Evolutionary conservation across 2,329 filamentous ascomycete species (phyloP).

Genomic region (Thermoascus crustaceus): DNA sequence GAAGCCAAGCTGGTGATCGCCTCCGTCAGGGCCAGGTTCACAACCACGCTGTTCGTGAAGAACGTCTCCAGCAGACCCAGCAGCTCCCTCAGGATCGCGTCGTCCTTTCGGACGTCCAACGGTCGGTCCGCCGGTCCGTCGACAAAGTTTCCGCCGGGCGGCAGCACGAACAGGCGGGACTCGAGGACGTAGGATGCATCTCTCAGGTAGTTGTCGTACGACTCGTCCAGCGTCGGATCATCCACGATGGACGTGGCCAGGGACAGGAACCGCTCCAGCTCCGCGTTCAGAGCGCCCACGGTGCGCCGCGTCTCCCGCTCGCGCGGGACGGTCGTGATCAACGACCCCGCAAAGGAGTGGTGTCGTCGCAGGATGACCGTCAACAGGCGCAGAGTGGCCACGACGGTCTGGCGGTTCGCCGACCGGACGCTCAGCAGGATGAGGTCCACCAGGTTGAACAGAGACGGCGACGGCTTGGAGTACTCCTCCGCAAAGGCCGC

Average conservation of each 20-base stretch:
- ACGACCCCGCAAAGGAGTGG: constrained; percentile 66
- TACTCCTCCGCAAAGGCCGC: constrained; percentile 68
- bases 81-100: constrained; percentile 46
- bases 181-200: constrained; percentile 47
- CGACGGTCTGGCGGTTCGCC: constrained; percentile 76
- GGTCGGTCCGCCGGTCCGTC: constrained; percentile 52
- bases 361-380: constrained; percentile 81
- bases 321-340: constrained; percentile 52
- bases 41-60: constrained; percentile 83
- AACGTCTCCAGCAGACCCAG: constrained; percentile 64
- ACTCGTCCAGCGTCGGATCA: constrained; percentile 31
- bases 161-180: constrained; percentile 27
- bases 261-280: constrained; percentile 30
- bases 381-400: constrained; percentile 78
- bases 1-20: constrained; percentile 72
- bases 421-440: constrained; percentile 79
- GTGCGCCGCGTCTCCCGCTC: constrained; percentile 23
- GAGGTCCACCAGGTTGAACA: constrained; percentile 91
- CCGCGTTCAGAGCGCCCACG: constrained; percentile 33
- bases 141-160: constrained; percentile 19
- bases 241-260: constrained; percentile 31
- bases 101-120: constrained; percentile 58
- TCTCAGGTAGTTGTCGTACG: constrained; percentile 37
- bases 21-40: constrained; percentile 81
- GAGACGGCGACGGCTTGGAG: constrained; percentile 68